Conservation (phyloP, 2,329 filamentous ascomycete genomes). For the Leptoxyphium fumago region DNA sequence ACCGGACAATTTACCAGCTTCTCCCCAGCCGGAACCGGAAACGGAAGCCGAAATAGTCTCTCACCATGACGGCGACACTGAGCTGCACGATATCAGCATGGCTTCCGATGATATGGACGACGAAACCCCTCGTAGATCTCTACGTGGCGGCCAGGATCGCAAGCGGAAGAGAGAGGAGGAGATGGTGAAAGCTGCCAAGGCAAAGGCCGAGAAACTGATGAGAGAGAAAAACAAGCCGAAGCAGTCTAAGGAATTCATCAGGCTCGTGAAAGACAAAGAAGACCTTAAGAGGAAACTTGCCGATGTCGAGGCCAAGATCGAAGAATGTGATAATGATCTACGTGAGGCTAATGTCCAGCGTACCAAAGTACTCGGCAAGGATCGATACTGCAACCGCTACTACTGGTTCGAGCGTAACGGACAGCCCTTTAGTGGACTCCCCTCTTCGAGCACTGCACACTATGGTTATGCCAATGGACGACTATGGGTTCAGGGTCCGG, state of each 20-base stretch:
- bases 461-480: constrained; percentile 88
- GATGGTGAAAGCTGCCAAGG: constrained; percentile 41
- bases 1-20: constrained; percentile 56
- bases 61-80: constrained; percentile 40
- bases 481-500: constrained; percentile 91
- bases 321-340: constrained; percentile 74
- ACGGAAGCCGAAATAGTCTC: constrained; percentile 28
- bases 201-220: constrained; percentile 49
- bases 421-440: constrained; percentile 86
- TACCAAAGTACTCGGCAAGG: constrained; percentile 77
- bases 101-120: constrained; percentile 48
- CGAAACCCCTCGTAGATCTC: constrained; percentile 43
- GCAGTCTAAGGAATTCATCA: constrained; percentile 77
- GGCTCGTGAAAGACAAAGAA: constrained; percentile 75
- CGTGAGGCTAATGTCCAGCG: constrained; percentile 88
- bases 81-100: constrained; percentile 21
- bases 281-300: constrained; percentile 70
- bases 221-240: constrained; percentile 15
- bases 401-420: constrained; percentile 99
- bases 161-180: constrained; percentile 45
- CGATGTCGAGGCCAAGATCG: constrained; percentile 73
- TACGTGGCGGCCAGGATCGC: constrained; percentile 43
- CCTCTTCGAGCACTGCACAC: constrained; percentile 70
- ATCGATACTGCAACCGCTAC: constrained; percentile 95
- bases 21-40: constrained; percentile 36